phyloP scores from a whole-genome alignment of 345 rosid genomes.

The Arabidopsis thaliana region TAIR10.1 NC_003076.8:5242001-5242500 shows the following conservation, averaged over 20 bases:
- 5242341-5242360: neutral
- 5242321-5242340: constrained; percentile 50
- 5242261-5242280: constrained; percentile 82
- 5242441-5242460: constrained; percentile 99
- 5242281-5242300: constrained; percentile 96
- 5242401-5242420: constrained; percentile 57
- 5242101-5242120: constrained; percentile 57
- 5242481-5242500: constrained; percentile 43
- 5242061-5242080: constrained; percentile 90
- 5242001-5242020: constrained; percentile 59
- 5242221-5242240: constrained; percentile 92
- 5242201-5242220: constrained; percentile 90
- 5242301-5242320: constrained; percentile 99
- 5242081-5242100: constrained; percentile 99
- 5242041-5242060: constrained; percentile 99
- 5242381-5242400: constrained; percentile 5
- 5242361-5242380: neutral
- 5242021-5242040: constrained; percentile 99
- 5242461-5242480: constrained; percentile 99
- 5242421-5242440: constrained; percentile 97
- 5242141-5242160: neutral
- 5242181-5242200: constrained; percentile 6
- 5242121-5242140: neutral
- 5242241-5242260: constrained; percentile 88
- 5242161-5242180: neutral